A percentile compares a stretch with the other conserved stretches of the same genome.
Conservation (phyloP, 805 yeast genomes). For the Wickerhamomyces tratensis region DNA sequence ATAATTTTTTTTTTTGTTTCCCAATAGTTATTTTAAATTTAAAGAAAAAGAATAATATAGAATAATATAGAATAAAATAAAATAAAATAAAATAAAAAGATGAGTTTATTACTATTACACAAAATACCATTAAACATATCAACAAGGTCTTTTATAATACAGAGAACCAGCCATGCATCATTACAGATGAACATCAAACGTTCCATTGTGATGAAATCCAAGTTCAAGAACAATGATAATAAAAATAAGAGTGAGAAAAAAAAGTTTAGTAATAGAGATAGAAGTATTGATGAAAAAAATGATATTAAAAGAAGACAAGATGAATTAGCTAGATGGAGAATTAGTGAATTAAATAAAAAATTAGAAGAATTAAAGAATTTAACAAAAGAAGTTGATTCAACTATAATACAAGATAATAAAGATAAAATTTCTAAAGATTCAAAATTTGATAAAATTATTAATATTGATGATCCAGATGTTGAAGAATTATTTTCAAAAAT, state of each 20-base stretch:
- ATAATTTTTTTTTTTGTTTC: too few species aligned
- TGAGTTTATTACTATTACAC: too few species aligned
- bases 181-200: background rate
- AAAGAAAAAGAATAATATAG: too few species aligned
- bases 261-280: background rate
- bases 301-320: background rate
- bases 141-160: too few species aligned
- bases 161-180: background rate
- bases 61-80: too few species aligned
- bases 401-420: background rate
- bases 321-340: background rate
- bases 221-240: background rate
- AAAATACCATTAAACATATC: too few species aligned
- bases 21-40: too few species aligned
- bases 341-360: background rate
- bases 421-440: background rate
- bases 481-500: background rate
- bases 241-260: too few species aligned
- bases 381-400: background rate
- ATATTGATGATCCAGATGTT: background rate
- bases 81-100: too few species aligned
- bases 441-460: background rate
- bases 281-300: background rate
- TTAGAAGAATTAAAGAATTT: background rate
- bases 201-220: background rate